These are phyloP conservation scores for Rauvolfia tetraphylla DNA, from an alignment of 257 asterid genomes.

Conservation along the genomic window DNA sequence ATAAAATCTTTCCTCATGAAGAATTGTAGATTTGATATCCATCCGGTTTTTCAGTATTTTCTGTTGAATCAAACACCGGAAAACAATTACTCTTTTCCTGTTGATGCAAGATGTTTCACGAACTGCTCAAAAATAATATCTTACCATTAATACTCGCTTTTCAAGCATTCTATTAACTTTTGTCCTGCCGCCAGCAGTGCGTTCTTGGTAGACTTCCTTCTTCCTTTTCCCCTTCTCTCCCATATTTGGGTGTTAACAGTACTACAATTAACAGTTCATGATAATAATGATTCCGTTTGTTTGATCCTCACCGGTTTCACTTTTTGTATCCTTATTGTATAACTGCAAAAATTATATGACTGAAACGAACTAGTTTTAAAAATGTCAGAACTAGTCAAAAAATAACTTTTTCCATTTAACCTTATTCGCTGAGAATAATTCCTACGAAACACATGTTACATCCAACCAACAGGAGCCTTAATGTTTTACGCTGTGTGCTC, in stretches of 20 bases:
- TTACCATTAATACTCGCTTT: neutral
- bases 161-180: neutral
- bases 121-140: no score
- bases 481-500: neutral
- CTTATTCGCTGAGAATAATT: neutral
- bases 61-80: neutral
- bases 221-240: neutral
- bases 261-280: neutral
- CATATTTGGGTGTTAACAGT: neutral
- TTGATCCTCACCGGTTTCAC: neutral
- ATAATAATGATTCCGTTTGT: neutral
- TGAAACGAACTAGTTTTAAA: neutral
- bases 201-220: no score
- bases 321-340: neutral
- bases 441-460: neutral
- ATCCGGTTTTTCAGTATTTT: neutral
- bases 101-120: neutral
- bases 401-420: neutral
- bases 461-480: no score
- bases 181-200: neutral
- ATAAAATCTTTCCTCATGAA: neutral
- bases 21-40: neutral
- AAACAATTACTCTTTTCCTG: neutral
- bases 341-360: neutral
- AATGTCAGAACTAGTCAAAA: neutral